Conservation (phyloP, 164 flowering plant genomes). For the Magnolia changhungtana region DNA sequence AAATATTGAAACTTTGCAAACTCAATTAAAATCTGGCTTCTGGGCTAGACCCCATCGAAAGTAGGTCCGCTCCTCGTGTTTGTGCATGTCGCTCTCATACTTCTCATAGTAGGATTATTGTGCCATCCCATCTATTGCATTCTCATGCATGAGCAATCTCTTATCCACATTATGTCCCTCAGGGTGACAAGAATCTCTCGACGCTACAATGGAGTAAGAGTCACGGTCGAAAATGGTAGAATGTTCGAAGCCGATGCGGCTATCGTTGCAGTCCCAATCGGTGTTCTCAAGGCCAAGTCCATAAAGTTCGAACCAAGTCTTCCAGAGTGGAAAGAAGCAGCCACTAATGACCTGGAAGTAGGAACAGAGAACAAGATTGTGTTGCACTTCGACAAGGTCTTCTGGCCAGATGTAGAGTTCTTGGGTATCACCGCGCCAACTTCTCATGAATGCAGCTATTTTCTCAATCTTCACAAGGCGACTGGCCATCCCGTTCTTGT, state of each 20-base stretch:
- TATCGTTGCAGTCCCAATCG: slow-evolving; percentile 74
- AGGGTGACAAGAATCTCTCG: slow-evolving; percentile 71
- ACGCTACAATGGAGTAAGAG: slow-evolving; percentile 63
- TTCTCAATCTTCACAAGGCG: slow-evolving; percentile 95
- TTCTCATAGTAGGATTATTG: background rate
- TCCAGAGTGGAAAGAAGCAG: slow-evolving; percentile 85
- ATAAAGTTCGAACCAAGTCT: slow-evolving; percentile 83
- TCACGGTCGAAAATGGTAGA: slow-evolving; percentile 68
- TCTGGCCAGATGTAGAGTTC: slow-evolving; percentile 99
- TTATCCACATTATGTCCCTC: background rate
- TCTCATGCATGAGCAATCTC: background rate
- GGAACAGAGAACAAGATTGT: slow-evolving; percentile 89
- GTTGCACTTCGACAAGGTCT: slow-evolving; percentile 79
- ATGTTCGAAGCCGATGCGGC: slow-evolving; percentile 87
- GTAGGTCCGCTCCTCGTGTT: too few relatives aligned
- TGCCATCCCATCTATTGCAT: too few relatives aligned
- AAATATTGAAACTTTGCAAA: too few relatives aligned
- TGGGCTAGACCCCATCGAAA: too few relatives aligned
- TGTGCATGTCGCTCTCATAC: too few relatives aligned
- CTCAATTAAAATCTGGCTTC: too few relatives aligned
- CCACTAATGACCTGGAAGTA: slow-evolving; percentile 78
- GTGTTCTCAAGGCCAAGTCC: slow-evolving; percentile 64
- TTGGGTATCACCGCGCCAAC: slow-evolving; percentile 85
- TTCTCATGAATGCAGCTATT: slow-evolving; percentile 87
- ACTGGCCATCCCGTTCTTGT: slow-evolving; percentile 87